Base-by-base conservation (phyloP, 805 yeast genomes). In the Candida ovalis region DNA sequence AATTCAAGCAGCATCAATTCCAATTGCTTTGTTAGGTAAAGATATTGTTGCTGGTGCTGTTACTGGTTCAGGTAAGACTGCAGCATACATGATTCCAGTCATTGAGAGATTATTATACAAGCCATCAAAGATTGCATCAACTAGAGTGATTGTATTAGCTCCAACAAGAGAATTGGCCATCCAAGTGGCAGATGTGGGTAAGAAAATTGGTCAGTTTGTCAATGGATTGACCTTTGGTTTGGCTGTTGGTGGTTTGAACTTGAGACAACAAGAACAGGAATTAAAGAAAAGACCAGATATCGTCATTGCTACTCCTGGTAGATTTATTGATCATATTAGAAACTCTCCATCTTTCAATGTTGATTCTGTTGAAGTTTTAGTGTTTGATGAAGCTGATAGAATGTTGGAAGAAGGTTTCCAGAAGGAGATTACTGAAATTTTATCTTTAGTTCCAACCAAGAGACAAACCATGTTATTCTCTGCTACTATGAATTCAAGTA, bases 371-470 rank as follows among this genome's bases (percentile, higher is more conserved):
- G 99, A 94, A 71, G 87, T 94, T 46, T 74, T 94, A 59, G 95
- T 94, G 27, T 77, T 94, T 57, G 99, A 94, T 73, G 99, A 94
- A 74, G 99, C 99, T 51, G 99, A 94, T 76, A 83, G 99, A 73
- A 94, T 94, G 98, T 77, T 94, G 58, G 99, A 94, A 66, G 99
- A 94, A 70, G 99, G 99, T 63, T 94, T 94, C 80, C 97, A 91
- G 69, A 88, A 83, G 45, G 99, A 94, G 69, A 74, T 94, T 56
- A 85, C 89, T 18, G 99, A 94, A 66, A 92, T 94, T 51, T 77
- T 94, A 68, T 78, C 86, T 13, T 74, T 92, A 46, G 75, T 95
- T 55, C 99, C 99, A 25, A 79, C 83, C 44, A 88, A 88, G 69
- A 82, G 98, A 67, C 99, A 94, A 70, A 92, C 97, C 0, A 71